These are phyloP conservation scores for Mantamonas sphyraenae DNA, from an alignment of 78 protist genomes.

Conservation along the genomic window DNA sequence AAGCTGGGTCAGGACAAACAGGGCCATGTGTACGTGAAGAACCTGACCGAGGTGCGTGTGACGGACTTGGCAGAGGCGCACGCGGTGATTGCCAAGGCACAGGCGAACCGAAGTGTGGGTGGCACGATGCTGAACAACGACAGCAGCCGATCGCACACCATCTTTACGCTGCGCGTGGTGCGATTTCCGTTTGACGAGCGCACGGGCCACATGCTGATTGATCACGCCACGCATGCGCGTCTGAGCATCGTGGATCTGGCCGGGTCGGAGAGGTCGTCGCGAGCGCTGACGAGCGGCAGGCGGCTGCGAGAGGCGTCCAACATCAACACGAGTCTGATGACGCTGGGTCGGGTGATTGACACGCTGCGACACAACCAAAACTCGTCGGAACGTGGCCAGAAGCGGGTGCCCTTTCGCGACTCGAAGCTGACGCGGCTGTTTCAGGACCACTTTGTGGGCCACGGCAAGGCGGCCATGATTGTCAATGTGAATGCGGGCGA, in stretches of 20 bases:
- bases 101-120: slow-evolving; percentile 43
- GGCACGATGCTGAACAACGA: slow-evolving; percentile 47
- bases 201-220: too few species aligned
- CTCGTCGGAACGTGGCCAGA: slow-evolving; percentile 6
- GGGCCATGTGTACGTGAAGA: slow-evolving; percentile 19
- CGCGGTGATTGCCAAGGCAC: slow-evolving; percentile 43
- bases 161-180: slow-evolving; percentile 30
- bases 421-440: slow-evolving; percentile 66
- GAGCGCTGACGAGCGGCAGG: slow-evolving; percentile 40
- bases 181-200: slow-evolving; percentile 21
- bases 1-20: slow-evolving; percentile 21
- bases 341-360: slow-evolving; percentile 51
- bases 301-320: slow-evolving; percentile 47
- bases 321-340: slow-evolving; percentile 57
- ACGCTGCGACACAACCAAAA: slow-evolving; percentile 46
- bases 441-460: slow-evolving; percentile 46
- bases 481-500: slow-evolving; percentile 48
- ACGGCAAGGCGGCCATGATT: slow-evolving; percentile 55
- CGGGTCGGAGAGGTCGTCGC: slow-evolving; percentile 52
- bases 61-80: slow-evolving; percentile 32
- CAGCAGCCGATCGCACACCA: slow-evolving; percentile 55
- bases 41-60: slow-evolving; percentile 30
- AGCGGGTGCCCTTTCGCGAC: slow-evolving; percentile 63
- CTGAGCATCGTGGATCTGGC: slow-evolving; percentile 66
- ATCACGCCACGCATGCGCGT: too few species aligned